These are phyloP conservation scores for Biscutella laevigata DNA, from an alignment of 441 rosid species.

Conservation along the genomic window DNA sequence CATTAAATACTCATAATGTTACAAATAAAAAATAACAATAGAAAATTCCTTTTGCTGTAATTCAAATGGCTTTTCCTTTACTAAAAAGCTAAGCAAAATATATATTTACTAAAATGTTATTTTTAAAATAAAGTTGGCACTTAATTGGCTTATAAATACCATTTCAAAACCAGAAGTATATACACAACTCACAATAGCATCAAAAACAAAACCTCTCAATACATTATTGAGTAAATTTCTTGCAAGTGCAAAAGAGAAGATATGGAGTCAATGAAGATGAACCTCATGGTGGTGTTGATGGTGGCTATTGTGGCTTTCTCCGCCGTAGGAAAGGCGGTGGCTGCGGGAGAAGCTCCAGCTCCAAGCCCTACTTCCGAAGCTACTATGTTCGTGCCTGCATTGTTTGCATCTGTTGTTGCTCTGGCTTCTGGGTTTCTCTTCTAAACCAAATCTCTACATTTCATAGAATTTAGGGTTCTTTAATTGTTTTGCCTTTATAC, in stretches of 20 bases:
- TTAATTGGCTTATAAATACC: conserved; percentile 26
- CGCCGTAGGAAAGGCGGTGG: conserved; percentile 33
- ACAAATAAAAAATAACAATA: too few relatives aligned
- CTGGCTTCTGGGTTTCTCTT: conserved; percentile 43
- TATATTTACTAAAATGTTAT: neutral
- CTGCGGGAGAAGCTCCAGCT: conserved; percentile 56
- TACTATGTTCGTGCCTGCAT: conserved; percentile 38
- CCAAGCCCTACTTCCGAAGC: conserved; percentile 63
- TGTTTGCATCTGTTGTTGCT: conserved; percentile 46
- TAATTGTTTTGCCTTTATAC: neutral
- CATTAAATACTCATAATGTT: too few relatives aligned
- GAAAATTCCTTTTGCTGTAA: too few relatives aligned
- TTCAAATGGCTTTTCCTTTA: conserved; percentile 20
- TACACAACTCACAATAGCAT: conserved; percentile 15
- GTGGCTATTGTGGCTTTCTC: conserved; percentile 41
- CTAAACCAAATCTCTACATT: conserved; percentile 26
- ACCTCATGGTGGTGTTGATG: conserved; percentile 35
- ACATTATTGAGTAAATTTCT: conserved; percentile 4
- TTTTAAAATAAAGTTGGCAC: too few relatives aligned
- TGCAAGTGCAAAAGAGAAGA: neutral
- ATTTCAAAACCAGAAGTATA: conserved; percentile 14
- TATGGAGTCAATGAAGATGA: conserved; percentile 64
- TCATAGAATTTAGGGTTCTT: conserved; percentile 1
- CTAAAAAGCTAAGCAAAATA: conserved; percentile 16
- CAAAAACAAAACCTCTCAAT: neutral